Conservation (phyloP, 108 stramenopile species). For the Pseudonitzschia pungens region DNA sequence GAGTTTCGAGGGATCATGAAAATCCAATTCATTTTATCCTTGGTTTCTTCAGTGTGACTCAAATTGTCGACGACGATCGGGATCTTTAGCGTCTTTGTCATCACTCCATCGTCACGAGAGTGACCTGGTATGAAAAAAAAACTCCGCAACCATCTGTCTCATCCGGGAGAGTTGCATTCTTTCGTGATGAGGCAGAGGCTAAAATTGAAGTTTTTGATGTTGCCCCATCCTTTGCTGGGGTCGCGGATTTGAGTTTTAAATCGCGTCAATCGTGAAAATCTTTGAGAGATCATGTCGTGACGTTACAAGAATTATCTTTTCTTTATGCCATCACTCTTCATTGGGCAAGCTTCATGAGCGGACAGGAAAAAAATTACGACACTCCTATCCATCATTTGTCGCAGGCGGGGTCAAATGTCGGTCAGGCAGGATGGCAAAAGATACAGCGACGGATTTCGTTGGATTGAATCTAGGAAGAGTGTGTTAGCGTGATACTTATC, state of each 20-base stretch:
- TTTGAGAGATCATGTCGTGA: no score
- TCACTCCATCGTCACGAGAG: background rate
- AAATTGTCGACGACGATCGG: conserved; percentile 6
- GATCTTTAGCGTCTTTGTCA: background rate
- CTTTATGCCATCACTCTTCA: no score
- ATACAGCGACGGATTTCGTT: no score
- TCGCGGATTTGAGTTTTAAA: background rate
- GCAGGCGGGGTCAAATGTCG: no score
- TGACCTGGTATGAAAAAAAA: background rate
- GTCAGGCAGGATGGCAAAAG: no score
- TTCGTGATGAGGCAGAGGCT: background rate
- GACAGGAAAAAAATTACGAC: no score
- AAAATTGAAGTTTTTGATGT: background rate
- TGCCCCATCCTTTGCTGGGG: background rate
- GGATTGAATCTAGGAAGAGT: no score
- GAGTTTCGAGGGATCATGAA: background rate
- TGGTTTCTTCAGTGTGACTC: background rate
- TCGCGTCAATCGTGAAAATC: background rate
- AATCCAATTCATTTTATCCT: background rate
- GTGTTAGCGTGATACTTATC: no score
- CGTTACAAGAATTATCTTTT: no score
- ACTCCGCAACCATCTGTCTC: background rate
- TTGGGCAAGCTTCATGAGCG: no score
- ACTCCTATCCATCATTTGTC: no score
- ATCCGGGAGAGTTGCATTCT: background rate